Percentiles rank a stretch among this genome's conserved stretches.
Conservation (phyloP, 306 rosid species). For the Lithocarpus polystachyus region DNA sequence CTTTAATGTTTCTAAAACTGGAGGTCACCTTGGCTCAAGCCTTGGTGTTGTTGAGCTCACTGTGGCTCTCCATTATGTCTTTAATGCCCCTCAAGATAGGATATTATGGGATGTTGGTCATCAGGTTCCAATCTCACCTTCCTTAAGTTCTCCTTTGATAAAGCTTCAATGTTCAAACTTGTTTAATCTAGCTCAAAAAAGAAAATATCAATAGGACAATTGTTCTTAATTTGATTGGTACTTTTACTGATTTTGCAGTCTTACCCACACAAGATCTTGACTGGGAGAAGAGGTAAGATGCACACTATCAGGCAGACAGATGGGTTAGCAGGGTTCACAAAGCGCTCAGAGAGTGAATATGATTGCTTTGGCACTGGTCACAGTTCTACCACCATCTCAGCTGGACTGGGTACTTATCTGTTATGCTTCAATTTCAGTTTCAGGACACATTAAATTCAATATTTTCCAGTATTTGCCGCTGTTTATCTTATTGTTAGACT, state of each 20-base stretch:
- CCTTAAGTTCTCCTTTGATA: conserved; percentile 7
- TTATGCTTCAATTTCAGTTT: conserved; percentile 11
- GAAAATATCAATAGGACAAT: not conserved
- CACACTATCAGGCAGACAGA: conserved; percentile 85
- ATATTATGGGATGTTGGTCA: conserved; percentile 98
- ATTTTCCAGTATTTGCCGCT: not conserved
- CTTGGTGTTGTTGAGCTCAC: conserved; percentile 97
- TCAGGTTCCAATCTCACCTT: conserved; percentile 55
- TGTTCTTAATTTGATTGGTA: conserved; percentile 1
- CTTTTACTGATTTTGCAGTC: conserved; percentile 53
- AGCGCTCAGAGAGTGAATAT: conserved; percentile 86
- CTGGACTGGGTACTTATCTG: conserved; percentile 79
- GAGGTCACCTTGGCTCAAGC: conserved; percentile 97
- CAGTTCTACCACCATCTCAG: conserved; percentile 98
- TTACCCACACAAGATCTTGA: conserved; percentile 92
- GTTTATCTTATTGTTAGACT: not conserved
- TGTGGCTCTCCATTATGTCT: conserved; percentile 93
- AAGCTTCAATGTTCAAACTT: not conserved
- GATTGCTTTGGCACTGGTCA: conserved; percentile 98
- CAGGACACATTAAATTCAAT: not conserved
- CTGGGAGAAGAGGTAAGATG: conserved; percentile 92
- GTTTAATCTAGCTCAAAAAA: not conserved
- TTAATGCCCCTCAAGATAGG: conserved; percentile 83
- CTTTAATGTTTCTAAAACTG: conserved; percentile 91
- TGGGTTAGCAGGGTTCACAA: conserved; percentile 88